Base-by-base conservation (phyloP, 805 yeast species). In the Pichia membranifaciens region DNA sequence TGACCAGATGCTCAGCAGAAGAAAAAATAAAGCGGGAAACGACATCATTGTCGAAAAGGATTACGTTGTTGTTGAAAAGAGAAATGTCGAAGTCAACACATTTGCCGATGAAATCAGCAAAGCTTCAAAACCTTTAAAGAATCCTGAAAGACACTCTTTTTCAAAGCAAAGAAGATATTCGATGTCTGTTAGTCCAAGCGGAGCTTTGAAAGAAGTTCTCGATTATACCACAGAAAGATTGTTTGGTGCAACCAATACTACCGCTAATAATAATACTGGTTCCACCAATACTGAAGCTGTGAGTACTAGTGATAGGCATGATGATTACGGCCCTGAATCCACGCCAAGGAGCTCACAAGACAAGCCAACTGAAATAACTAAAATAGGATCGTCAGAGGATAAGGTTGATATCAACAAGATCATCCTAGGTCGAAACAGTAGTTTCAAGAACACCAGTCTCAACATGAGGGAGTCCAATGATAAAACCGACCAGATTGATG, bases 61-160 rank as follows among this genome's bases (percentile, higher is more conserved):
- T 58, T 91, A 91, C 57, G 98, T 91, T 31, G 95, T 91, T 35
- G 90, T 91, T 25, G 98, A 91, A 63, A 93, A 91, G 63, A 77
- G 95, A 43, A 87, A 93, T 0, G 97, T 91, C 3, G 98, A 93
- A 61, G 95, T 91, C 8, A 91, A 91, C 68, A 91, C 96, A 2
- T 72, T 93, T 48, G 99, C 99, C 3, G 98, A 91, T 64, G 96
- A 90, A 62, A 69, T 91, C 44, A 82, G 82, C 3, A 82, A 81
- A 31, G 62, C 61, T 0, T 62, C 67, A 9, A 38, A 38, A 22
- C 44, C 38, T 2, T 16, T 18, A 20, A 20, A 9, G 12, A 4
- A 1, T 41, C 74, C 5, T 72, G 74, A 29, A 81, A 77, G 1
- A 72, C 70, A 51, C 4, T 36, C 10, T 64, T 63, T 53, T 54